Evolutionary conservation across 768 basidiomycete species (phyloP), one percentile per base, ranked within the genome.

Genomic region (Hygrocybe coccinea): DNA sequence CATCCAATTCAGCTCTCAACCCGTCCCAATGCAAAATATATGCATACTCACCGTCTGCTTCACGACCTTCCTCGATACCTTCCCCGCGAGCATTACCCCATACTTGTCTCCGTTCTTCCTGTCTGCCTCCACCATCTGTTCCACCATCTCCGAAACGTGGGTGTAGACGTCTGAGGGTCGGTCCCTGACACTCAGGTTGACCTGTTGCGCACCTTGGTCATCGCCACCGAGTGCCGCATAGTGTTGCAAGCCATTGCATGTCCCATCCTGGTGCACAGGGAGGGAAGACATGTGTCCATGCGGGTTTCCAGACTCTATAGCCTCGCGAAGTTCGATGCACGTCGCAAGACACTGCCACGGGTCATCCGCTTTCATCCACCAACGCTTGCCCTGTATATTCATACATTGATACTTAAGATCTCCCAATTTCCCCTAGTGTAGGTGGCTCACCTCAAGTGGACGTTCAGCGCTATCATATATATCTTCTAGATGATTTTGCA

Each of bases 211-310:
- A 56, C 97, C 97, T 34, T 80, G 77, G 11, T 78, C 76, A 66
- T 98, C 97, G 5, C 97, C 95, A 43, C 97, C 97, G 3, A 99
- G 83, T 0, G 97, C 97, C 5, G 97, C 97, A 64, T 99, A 99
- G 69, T 99, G 95, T 72, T 99, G 97, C 44, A 99, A 77, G 24
- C 95, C 97, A 62, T 99, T 99, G 64, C 97, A 99, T 0, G 97
- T 97, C 2, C 97, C 95, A 61, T 99, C 97, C 70, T 98, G 95
- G 67, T 99, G 97, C 5, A 97, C 81, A 0, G 97, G 97, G n/a
- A 97, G 77, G 15, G 74, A 70, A 2, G 86, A 91, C 63, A 77
- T 71, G 57, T 76, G 79, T 0, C 82, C 79, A 39, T 83, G 77
- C 14, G 82, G 81, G 61, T 92, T 81, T 15, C 76, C 76, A 1